phyloP scores from a whole-genome alignment of 2,329 filamentous ascomycete genomes.

The Aspergillus hortae region DNA sequence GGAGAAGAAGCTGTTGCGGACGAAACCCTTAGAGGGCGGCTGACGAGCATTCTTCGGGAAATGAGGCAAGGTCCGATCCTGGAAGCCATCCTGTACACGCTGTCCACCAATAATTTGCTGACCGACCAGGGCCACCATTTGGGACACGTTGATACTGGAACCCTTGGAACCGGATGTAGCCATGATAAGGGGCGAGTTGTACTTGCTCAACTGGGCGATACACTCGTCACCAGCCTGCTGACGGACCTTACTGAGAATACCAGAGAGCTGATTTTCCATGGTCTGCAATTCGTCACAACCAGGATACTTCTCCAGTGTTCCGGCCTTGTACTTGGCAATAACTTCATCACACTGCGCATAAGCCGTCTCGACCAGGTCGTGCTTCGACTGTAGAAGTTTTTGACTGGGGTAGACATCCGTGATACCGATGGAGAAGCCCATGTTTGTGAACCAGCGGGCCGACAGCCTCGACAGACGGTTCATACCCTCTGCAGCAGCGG shows the following conservation, averaged over 20 bases:
- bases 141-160: slow-evolving; percentile 95
- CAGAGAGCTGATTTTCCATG: slow-evolving; percentile 84
- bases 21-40: slow-evolving; percentile 94
- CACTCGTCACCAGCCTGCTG: slow-evolving; percentile 87
- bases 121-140: slow-evolving; percentile 96
- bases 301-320: slow-evolving; percentile 77
- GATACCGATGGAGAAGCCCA: slow-evolving; percentile 94
- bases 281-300: slow-evolving; percentile 91
- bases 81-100: slow-evolving; percentile 93
- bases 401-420: slow-evolving; percentile 86
- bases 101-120: slow-evolving; percentile 95
- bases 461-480: slow-evolving; percentile 89
- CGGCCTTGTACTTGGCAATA: slow-evolving; percentile 74
- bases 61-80: slow-evolving; percentile 89
- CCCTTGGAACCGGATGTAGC: slow-evolving; percentile 96
- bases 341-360: slow-evolving; percentile 79
- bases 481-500: slow-evolving; percentile 86
- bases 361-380: slow-evolving; percentile 69
- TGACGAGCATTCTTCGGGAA: slow-evolving; percentile 91
- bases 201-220: slow-evolving; percentile 81
- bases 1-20: slow-evolving; percentile 94
- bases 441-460: slow-evolving; percentile 80
- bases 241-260: slow-evolving; percentile 87
- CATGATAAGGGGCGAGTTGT: slow-evolving; percentile 94
- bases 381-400: slow-evolving; percentile 67